Evolutionary conservation across 176 grass and related monocot genomes (phyloP), one percentile per base, ranked within the genome.

Genomic region (Poa annua): DNA sequence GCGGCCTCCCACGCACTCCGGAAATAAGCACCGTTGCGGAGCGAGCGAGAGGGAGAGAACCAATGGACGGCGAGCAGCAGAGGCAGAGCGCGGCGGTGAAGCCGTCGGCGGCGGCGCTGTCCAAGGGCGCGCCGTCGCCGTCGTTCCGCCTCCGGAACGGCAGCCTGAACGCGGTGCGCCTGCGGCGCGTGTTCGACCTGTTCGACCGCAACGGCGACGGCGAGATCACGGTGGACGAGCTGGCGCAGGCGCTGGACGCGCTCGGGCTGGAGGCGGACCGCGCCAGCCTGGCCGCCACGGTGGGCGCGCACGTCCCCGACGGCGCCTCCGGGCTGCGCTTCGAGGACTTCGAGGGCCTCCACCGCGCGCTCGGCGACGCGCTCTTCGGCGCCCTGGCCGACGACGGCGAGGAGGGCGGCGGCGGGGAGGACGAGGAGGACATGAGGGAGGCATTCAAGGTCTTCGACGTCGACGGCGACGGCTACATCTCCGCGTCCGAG

Each of bases 181-280:
- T 91, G 4, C 92, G 86, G 2, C 86, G 92, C 49, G 73, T 94
- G n/a, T 94, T 94, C 89, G 92, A 94, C 89, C 60, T 94, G 8
- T 94, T 94, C 89, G 92, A 94, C 89, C 83, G 79, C 73, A 91
- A 94, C 86, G 84, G 89, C 89, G 89, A 94, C 89, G 92, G 89
- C 26, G 84, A 94, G 86, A 94, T 94, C 86, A 91, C 92, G 16
- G 89, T 94, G 25, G 86, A 89, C 59, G 92, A 94, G 92, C 80
- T 94, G 55, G 86, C 81, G 51, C 48, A 89, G 81, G 92, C 92
- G 80, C 86, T 94, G n/a, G 92, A 94, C 84, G 80, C 86, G 76
- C 81, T 94, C 20, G 89, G 92, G 51, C 92, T 94, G 17, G 92
- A 76, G 20, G 92, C 84, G 19, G 86, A 94, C 78, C 78, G 76